These are phyloP conservation scores for Canariomyces notabilis DNA, from an alignment of 2,329 filamentous ascomycete genomes.

Conservation along the genomic window DNA sequence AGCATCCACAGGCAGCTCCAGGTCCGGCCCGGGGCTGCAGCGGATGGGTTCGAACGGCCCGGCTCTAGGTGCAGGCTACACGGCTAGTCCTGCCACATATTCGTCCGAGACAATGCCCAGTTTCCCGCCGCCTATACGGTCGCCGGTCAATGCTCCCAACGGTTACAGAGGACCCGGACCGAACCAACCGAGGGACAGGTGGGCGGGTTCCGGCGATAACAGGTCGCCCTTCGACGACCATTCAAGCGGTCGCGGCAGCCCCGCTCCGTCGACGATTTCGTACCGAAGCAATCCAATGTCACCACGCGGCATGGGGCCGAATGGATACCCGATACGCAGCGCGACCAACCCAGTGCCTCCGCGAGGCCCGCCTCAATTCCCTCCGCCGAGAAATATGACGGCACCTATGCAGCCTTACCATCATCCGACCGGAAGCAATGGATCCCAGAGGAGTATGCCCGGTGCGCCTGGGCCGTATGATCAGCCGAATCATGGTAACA, in stretches of 20 bases:
- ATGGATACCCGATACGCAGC: slow-evolving; percentile 21
- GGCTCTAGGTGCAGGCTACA: slow-evolving; percentile 22
- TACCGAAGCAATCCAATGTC: slow-evolving; percentile 16
- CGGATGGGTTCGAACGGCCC: slow-evolving; percentile 27
- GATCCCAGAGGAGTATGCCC: slow-evolving; percentile 14
- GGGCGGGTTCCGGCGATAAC: slow-evolving; percentile 6
- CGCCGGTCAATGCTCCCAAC: slow-evolving; percentile 19
- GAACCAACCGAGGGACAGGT: slow-evolving; percentile 4
- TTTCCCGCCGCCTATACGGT: slow-evolving; percentile 26
- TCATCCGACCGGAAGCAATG: slow-evolving; percentile 17
- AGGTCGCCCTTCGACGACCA: slow-evolving; percentile 19
- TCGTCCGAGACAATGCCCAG: slow-evolving; percentile 25
- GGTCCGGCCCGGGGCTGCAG: slow-evolving; percentile 20
- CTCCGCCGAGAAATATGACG: slow-evolving; percentile 33
- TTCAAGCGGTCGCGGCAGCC: slow-evolving; percentile 26
- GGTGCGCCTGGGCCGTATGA: slow-evolving; percentile 2
- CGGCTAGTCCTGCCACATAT: slow-evolving; percentile 24
- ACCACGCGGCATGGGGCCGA: slow-evolving; percentile 5
- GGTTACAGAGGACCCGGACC: slow-evolving; percentile 18
- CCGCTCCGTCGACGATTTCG: slow-evolving; percentile 29
- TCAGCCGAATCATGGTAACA: slow-evolving; percentile 1
- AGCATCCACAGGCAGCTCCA: slow-evolving; percentile 26
- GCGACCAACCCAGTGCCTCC: slow-evolving; percentile 29
- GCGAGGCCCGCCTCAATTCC: slow-evolving; percentile 22
- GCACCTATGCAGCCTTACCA: slow-evolving; percentile 26